Evolutionary conservation across 805 yeast species (phyloP).

Genomic region (Yarrowia deformans): DNA sequence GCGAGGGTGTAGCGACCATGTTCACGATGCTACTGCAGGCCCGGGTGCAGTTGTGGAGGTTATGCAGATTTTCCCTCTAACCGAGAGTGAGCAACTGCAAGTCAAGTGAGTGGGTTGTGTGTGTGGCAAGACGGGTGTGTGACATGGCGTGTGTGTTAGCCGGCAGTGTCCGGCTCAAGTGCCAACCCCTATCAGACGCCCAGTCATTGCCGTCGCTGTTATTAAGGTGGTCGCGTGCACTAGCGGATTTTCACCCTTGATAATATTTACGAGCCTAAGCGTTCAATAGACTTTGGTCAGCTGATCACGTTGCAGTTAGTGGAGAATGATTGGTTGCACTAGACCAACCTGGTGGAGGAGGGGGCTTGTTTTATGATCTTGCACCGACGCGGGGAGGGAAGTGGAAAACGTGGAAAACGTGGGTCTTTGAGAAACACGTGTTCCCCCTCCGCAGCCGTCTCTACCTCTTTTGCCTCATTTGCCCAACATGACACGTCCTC

Average conservation of each 20-base stretch:
- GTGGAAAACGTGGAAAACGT: too few relatives aligned
- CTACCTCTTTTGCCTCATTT: too few relatives aligned
- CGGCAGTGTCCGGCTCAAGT: too few relatives aligned
- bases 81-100: conserved; percentile 21
- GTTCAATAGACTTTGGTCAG: conserved; percentile 22
- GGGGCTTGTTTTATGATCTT: not conserved
- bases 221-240: conserved; percentile 20
- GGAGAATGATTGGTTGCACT: conserved; percentile 28
- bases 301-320: conserved; percentile 33
- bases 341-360: not conserved
- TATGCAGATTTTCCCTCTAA: conserved; percentile 8
- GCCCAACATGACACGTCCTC: not conserved
- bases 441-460: not conserved
- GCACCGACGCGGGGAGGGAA: not conserved
- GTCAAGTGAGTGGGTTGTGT: not conserved
- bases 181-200: too few relatives aligned
- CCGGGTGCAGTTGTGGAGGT: conserved; percentile 19
- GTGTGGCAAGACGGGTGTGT: too few relatives aligned
- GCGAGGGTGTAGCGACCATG: not conserved
- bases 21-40: conserved; percentile 31
- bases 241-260: conserved; percentile 28
- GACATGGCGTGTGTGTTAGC: too few relatives aligned
- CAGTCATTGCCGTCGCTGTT: too few relatives aligned
- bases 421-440: not conserved
- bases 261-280: conserved; percentile 16